These are phyloP conservation scores for Citrus hindsii DNA, from an alignment of 345 rosid species.

Conservation along the genomic window DNA sequence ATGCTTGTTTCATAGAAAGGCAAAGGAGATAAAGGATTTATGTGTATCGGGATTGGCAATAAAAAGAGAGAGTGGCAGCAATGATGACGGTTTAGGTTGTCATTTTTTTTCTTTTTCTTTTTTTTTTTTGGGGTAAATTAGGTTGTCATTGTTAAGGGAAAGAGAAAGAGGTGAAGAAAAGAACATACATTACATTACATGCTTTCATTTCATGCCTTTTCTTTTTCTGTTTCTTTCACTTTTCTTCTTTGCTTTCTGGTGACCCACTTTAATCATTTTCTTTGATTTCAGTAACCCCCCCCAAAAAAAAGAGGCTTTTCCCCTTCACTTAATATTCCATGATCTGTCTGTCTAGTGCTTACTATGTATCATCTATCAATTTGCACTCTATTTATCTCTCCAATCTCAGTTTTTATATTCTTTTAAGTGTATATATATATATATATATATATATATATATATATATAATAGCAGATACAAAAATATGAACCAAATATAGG, in stretches of 20 bases:
- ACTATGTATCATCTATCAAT: neutral
- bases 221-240: constrained; percentile 20
- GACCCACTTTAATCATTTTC: constrained; percentile 39
- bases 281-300: constrained; percentile 36
- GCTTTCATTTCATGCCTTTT: constrained; percentile 16
- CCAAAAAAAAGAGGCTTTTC: neutral
- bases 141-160: constrained; percentile 25
- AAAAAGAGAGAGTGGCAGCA: constrained; percentile 39
- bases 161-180: constrained; percentile 2
- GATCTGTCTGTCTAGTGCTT: neutral
- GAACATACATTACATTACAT: neutral
- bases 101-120: neutral
- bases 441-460: too few relatives aligned
- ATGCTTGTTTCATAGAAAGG: neutral
- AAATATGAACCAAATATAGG: too few relatives aligned
- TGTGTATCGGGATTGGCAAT: constrained; percentile 53
- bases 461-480: too few relatives aligned
- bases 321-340: neutral
- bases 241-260: constrained; percentile 21
- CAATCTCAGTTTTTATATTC: too few relatives aligned
- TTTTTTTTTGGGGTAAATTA: neutral
- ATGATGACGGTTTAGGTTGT: constrained; percentile 38
- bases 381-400: neutral
- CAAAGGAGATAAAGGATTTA: constrained; percentile 15
- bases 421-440: too few relatives aligned